Evolutionary conservation across 305 asterid genomes (phyloP), one percentile per base, ranked within the genome.

Genomic region (Lippia alba): DNA sequence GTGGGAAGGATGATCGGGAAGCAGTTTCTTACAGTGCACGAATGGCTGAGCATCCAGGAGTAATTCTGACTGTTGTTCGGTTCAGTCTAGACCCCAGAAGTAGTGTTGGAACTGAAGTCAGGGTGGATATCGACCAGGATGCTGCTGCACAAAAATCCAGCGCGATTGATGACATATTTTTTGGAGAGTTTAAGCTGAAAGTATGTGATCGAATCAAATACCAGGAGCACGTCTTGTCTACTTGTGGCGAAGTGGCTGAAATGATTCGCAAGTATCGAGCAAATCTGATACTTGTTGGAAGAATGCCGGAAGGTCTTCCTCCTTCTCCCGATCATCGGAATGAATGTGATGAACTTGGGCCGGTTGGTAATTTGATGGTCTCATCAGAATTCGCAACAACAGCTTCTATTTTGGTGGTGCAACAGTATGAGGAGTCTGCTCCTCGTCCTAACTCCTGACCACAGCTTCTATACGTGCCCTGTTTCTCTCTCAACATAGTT

Each of bases 331-430:
- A 41, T 9, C 5, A 4, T 6, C 5, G 9, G 48, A 41, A 11
- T 9, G 12, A 41, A 9, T 41, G 9, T 41, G 11, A 6, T 3
- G 48, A 41, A 55, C 53, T 91, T 24, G 97, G 97, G 6, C 86
- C 95, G 0, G 72, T 89, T 1, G 97, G 92, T 2, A 89, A 83
- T 55, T 61, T 87, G 74, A 69, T 91, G 76, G 79, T 75, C 14
- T 80, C 82, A 0, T 53, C 81, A 5, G 84, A 78, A 2, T 84
- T 84, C 60, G 3, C 40, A 6, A 72, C 84, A 0, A 79, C 87
- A 2, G 32, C 92, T 3, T 87, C 97, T 2, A 86, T 87, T 46
- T 17, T 91, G 80, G 92, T 91, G 72, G 91, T 89, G 85, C 97
- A 91, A 78, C 96, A 89, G 76, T 86, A 87, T 40, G 70, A n/a